Evolutionary conservation across 192 early-diverging fungal genomes (phyloP).

Genomic region (Diversispora epigaea): DNA sequence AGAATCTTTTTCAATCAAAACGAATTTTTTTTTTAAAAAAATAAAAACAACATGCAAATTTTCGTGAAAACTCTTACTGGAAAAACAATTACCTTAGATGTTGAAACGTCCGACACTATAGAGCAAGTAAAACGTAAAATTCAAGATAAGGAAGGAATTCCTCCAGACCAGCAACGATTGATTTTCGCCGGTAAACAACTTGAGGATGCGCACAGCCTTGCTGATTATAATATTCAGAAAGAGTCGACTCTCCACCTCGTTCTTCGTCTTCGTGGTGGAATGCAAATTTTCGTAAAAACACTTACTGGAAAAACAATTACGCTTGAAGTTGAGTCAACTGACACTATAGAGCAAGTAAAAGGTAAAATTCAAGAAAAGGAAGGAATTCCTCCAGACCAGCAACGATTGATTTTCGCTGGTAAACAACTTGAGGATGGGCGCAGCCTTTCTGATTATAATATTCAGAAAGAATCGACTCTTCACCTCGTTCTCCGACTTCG

Average conservation of each 20-base stretch:
- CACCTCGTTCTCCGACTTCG: constrained; percentile 48
- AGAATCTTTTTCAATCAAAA: too few species aligned
- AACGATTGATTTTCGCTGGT: constrained; percentile 67
- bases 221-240: constrained; percentile 77
- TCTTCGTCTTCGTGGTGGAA: constrained; percentile 33
- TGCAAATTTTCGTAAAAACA: constrained; percentile 55
- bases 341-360: constrained; percentile 79
- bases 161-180: constrained; percentile 15
- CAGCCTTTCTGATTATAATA: constrained; percentile 73
- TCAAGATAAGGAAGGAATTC: constrained; percentile 47
- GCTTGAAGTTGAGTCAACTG: constrained; percentile 73
- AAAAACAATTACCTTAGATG: constrained; percentile 76
- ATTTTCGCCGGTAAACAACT: constrained; percentile 83
- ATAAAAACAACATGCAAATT: too few species aligned
- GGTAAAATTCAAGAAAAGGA: constrained; percentile 66
- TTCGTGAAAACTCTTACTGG: constrained; percentile 73
- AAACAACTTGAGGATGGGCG: constrained; percentile 81
- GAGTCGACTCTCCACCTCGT: constrained; percentile 66
- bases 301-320: constrained; percentile 78
- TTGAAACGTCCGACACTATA: constrained; percentile 75
- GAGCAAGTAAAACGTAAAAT: constrained; percentile 79
- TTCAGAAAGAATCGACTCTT: constrained; percentile 73
- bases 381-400: too few species aligned
- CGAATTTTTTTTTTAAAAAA: too few species aligned
- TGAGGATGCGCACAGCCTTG: constrained; percentile 72